These are phyloP conservation scores for Sclerotinia spermophila DNA, from an alignment of 2,329 filamentous ascomycete genomes.

Conservation along the genomic window DNA sequence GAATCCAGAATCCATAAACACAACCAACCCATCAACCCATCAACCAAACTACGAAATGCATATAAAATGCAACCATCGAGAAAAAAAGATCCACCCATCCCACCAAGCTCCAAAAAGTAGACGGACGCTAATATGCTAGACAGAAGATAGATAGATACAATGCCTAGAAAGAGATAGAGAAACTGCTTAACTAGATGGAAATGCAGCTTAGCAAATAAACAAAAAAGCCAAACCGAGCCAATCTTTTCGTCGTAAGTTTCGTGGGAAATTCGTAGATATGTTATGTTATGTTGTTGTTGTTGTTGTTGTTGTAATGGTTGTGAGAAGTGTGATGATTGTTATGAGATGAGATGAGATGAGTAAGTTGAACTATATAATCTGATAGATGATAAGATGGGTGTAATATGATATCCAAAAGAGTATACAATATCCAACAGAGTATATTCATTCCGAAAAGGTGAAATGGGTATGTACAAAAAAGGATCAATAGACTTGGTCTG, in stretches of 20 bases:
- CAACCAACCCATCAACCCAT: not conserved
- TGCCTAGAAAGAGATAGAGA: not conserved
- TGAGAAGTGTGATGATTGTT: not conserved
- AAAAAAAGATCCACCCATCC: not conserved
- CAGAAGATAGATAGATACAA: not conserved
- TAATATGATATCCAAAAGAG: not conserved
- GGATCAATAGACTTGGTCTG: not conserved
- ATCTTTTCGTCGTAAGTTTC: not conserved
- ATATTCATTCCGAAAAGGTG: not conserved
- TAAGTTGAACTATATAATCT: not conserved
- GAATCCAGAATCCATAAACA: not conserved
- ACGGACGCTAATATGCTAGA: not conserved
- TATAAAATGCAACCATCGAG: not conserved
- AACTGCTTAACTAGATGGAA: not conserved
- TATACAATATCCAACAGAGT: not conserved
- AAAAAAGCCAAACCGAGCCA: not conserved
- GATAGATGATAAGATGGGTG: not conserved
- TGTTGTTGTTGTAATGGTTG: slow-evolving; percentile 3
- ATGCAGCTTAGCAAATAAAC: not conserved
- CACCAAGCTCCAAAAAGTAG: not conserved
- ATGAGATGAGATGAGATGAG: not conserved
- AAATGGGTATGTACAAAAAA: slow-evolving; percentile 1
- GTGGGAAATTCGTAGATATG: not conserved
- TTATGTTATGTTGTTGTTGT: not conserved
- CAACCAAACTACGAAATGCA: not conserved